These are phyloP conservation scores for Eragrostis curvula DNA, from an alignment of 176 grass and related monocot species.

Conservation along the genomic window DNA sequence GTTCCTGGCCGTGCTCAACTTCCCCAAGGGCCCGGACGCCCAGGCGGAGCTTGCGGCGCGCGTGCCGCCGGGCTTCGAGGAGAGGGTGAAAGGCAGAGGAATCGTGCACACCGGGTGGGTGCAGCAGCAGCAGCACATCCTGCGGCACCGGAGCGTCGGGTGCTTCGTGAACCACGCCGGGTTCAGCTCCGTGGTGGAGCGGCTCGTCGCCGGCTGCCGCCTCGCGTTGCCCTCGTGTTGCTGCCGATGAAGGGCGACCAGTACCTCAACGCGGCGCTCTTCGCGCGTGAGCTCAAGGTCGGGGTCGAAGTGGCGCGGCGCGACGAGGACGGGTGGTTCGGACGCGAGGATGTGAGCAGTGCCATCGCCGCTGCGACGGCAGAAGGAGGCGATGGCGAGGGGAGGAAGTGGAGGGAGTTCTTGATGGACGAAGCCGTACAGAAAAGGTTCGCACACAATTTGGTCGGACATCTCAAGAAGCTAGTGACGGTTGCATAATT, in stretches of 20 bases:
- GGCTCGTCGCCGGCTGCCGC: constrained; percentile 36
- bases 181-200: constrained; percentile 54
- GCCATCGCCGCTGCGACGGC: constrained; percentile 32
- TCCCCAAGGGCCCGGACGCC: no score
- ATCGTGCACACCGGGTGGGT: constrained; percentile 46
- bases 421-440: constrained; percentile 22
- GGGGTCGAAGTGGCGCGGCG: no score
- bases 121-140: constrained; percentile 62
- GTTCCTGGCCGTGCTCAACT: no score
- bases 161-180: constrained; percentile 56
- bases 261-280: constrained; percentile 41
- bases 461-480: constrained; percentile 31
- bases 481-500: neutral
- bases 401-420: constrained; percentile 42
- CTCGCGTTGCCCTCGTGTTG: constrained; percentile 54
- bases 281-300: no score
- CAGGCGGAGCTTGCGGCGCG: no score
- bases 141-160: constrained; percentile 46
- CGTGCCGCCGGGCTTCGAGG: no score
- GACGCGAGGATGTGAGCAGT: constrained; percentile 1
- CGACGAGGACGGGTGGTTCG: constrained; percentile 42
- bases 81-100: no score
- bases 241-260: constrained; percentile 56
- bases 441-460: no score
- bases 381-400: neutral